Evolutionary conservation across 2,329 filamentous ascomycete species (phyloP).

Genomic region (Simplicillium sp.): DNA sequence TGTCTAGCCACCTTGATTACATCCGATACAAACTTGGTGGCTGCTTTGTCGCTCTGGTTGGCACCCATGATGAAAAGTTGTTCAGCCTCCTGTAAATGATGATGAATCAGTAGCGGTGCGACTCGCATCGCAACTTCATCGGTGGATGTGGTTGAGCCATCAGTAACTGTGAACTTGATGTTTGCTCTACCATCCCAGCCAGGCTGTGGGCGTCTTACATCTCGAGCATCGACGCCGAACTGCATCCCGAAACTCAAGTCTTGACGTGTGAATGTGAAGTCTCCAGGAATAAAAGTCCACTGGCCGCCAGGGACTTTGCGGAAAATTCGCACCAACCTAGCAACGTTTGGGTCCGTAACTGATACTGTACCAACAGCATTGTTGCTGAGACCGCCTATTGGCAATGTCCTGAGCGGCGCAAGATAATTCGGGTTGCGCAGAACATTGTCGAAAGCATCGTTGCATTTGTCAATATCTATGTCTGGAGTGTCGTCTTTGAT

Average conservation of each 20-base stretch:
- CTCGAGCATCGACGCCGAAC: conserved; percentile 25
- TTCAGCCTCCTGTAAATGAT: conserved; percentile 21
- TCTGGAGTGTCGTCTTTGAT: conserved; percentile 9
- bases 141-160: conserved; percentile 7
- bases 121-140: conserved; percentile 22
- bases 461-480: conserved; percentile 18
- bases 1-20: conserved; percentile 7
- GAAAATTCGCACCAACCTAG: conserved; percentile 19
- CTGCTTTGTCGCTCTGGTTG: conserved; percentile 1
- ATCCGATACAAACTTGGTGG: conserved; percentile 11
- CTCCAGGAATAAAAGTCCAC: conserved; percentile 17
- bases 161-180: conserved; percentile 18
- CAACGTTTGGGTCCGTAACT: conserved; percentile 3
- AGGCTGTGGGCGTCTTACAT: conserved; percentile 10
- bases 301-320: conserved; percentile 6
- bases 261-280: conserved; percentile 17
- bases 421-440: conserved; percentile 19
- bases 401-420: conserved; percentile 22
- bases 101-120: conserved; percentile 26
- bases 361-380: conserved; percentile 10
- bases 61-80: conserved; percentile 14
- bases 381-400: conserved; percentile 10
- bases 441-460: conserved; percentile 24
- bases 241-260: conserved; percentile 18
- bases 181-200: conserved; percentile 18